Percentiles rank a stretch among this genome's conserved stretches.
These are phyloP conservation scores for Austroboletus eburneus DNA, from an alignment of 768 basidiomycete genomes.

Conservation along the genomic window DNA sequence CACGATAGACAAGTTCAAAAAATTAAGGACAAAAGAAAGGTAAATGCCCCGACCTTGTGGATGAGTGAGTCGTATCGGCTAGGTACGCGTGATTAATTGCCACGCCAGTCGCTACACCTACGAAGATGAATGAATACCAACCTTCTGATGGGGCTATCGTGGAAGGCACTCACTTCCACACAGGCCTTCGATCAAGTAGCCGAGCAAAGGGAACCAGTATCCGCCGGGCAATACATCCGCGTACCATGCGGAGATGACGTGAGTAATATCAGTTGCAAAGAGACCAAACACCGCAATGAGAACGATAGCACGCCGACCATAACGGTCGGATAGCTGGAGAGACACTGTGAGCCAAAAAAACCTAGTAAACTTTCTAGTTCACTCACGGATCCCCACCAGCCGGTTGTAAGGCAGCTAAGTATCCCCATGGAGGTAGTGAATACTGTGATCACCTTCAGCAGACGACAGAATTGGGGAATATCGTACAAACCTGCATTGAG, in stretches of 20 bases:
- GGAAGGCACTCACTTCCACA: slow-evolving; percentile 56
- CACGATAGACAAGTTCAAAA: slow-evolving; percentile 2
- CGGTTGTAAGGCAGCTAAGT: slow-evolving; percentile 72
- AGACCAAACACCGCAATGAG: slow-evolving; percentile 57
- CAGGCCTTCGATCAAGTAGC: slow-evolving; percentile 61
- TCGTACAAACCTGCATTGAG: slow-evolving; percentile 52
- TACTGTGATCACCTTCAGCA: slow-evolving; percentile 35
- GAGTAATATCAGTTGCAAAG: slow-evolving; percentile 57
- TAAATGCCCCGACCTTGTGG: slow-evolving; percentile 41
- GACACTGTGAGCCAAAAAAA: neutral
- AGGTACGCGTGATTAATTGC: slow-evolving; percentile 64
- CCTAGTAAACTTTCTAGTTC: neutral
- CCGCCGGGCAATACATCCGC: slow-evolving; percentile 66
- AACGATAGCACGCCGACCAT: slow-evolving; percentile 66
- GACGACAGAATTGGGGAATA: neutral
- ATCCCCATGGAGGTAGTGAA: slow-evolving; percentile 66
- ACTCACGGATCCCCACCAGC: slow-evolving; percentile 82
- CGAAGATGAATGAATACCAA: slow-evolving; percentile 5
- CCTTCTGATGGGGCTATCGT: neutral
- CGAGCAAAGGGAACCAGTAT: slow-evolving; percentile 73
- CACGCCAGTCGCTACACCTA: slow-evolving; percentile 47
- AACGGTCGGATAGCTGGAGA: slow-evolving; percentile 66
- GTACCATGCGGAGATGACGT: slow-evolving; percentile 61
- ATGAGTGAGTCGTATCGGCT: slow-evolving; percentile 59
- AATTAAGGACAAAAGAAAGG: neutral